phyloP scores from a whole-genome alignment of 192 early-diverging fungal species.

The Spinellus fusiger region DNA sequence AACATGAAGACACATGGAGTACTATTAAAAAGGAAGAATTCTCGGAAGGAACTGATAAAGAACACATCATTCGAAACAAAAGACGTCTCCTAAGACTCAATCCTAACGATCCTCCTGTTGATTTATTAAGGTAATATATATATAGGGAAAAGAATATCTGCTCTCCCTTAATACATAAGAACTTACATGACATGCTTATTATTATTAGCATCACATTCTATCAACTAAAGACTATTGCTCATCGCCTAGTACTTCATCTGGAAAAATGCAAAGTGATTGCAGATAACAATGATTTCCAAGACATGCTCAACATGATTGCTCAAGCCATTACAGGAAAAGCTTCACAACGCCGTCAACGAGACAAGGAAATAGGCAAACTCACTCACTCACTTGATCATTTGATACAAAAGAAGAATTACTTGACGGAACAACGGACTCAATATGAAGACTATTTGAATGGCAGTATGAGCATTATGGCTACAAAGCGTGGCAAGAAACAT shows the following conservation, averaged over 20 bases:
- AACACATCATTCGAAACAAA: conserved; percentile 11
- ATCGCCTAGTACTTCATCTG: conserved; percentile 76
- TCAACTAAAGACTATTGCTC: conserved; percentile 75
- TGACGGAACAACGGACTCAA: conserved; percentile 83
- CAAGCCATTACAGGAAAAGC: conserved; percentile 91
- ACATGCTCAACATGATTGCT: conserved; percentile 88
- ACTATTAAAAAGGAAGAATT: conserved; percentile 37
- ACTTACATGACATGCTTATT: not conserved
- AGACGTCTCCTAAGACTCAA: conserved; percentile 20
- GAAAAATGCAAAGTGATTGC: conserved; percentile 68
- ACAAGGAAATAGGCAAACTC: conserved; percentile 68
- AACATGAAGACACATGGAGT: conserved; percentile 67
- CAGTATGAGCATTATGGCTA: conserved; percentile 83
- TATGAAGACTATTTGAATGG: conserved; percentile 89
- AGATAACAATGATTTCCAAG: conserved; percentile 80
- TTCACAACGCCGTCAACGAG: conserved; percentile 68
- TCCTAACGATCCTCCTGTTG: conserved; percentile 18
- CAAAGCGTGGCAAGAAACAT: conserved; percentile 60
- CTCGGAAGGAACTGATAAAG: conserved; percentile 4
- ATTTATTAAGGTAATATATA: conserved; percentile 24
- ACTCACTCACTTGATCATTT: conserved; percentile 77
- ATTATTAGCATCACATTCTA: conserved; percentile 62
- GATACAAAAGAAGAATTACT: conserved; percentile 75
- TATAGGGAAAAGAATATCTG: not conserved
- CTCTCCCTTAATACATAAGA: conserved; percentile 3